phyloP scores from a whole-genome alignment of 2,329 filamentous ascomycete genomes.

The Fusarium nygamai region DNA sequence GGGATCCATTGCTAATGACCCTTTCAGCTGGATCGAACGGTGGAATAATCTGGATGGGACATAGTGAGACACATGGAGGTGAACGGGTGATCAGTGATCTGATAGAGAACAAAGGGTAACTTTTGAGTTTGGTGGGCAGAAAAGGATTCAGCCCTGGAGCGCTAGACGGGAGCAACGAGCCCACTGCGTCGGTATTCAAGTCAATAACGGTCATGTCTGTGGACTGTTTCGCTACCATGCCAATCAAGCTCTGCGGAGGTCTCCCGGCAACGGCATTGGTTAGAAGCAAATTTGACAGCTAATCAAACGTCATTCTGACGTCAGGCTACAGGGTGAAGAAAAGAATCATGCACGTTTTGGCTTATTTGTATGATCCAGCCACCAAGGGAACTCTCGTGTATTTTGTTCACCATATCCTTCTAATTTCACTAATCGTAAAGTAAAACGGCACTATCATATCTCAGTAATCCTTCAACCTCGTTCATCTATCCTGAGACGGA shows the following conservation, averaged over 20 bases:
- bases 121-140: not conserved
- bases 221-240: not conserved
- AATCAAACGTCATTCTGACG: not conserved
- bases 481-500: rapidly evolving
- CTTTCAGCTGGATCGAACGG: not conserved
- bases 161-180: not conserved
- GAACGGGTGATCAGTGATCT: not conserved
- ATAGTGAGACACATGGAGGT: not conserved
- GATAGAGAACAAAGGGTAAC: not conserved
- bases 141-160: not conserved
- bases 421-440: not conserved
- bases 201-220: not conserved
- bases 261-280: not conserved
- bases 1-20: conserved; percentile 3
- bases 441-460: not conserved
- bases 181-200: not conserved
- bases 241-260: not conserved
- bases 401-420: not conserved
- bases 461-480: too few species aligned
- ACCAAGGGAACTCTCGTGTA: too few species aligned
- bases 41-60: not conserved
- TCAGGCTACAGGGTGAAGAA: not conserved
- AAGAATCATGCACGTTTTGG: not conserved
- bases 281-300: not conserved
- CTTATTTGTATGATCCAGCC: not conserved